Evolutionary conservation across 2,329 filamentous ascomycete genomes (phyloP).

Genomic region (Colletotrichum caudatum): DNA sequence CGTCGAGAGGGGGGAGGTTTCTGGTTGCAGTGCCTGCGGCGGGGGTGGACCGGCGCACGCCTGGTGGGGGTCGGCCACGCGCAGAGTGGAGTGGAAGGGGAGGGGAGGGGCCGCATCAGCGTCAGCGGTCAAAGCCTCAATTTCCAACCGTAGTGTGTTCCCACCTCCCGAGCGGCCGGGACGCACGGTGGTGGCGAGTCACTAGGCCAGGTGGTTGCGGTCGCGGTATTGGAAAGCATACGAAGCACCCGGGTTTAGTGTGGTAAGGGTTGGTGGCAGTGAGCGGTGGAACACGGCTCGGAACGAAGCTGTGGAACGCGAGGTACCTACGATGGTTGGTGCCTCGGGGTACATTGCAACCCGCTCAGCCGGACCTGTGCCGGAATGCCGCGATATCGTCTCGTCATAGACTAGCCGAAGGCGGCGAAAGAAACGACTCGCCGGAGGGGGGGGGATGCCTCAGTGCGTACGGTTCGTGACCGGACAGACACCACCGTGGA

Average conservation of each 20-base stretch:
- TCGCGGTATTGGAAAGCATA: conserved; percentile 8
- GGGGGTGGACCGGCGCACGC: background rate
- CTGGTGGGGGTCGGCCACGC: background rate
- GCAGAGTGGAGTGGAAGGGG: background rate
- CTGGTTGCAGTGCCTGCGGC: background rate
- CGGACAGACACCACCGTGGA: background rate
- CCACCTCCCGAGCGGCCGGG: conserved; percentile 6
- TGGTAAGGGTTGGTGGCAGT: background rate
- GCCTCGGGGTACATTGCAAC: background rate
- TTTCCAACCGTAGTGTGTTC: background rate
- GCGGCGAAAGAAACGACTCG: background rate
- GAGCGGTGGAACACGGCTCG: background rate
- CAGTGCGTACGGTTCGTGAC: background rate
- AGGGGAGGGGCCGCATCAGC: conserved; percentile 14
- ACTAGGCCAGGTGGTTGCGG: conserved; percentile 12
- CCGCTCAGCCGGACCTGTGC: background rate
- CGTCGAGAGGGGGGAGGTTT: background rate
- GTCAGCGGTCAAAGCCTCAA: conserved; percentile 10
- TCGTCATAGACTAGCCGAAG: background rate
- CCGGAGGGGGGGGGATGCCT: background rate
- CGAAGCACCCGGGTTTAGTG: background rate
- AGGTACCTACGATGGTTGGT: background rate
- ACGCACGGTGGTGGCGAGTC: conserved; percentile 1
- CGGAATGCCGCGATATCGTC: conserved; percentile 19
- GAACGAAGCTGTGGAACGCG: background rate